A percentile compares a stretch with the other conserved stretches of the same genome.
phyloP scores from a whole-genome alignment of 1,284 basidiomycete species.

The Cutaneotrichosporon sp. region DNA sequence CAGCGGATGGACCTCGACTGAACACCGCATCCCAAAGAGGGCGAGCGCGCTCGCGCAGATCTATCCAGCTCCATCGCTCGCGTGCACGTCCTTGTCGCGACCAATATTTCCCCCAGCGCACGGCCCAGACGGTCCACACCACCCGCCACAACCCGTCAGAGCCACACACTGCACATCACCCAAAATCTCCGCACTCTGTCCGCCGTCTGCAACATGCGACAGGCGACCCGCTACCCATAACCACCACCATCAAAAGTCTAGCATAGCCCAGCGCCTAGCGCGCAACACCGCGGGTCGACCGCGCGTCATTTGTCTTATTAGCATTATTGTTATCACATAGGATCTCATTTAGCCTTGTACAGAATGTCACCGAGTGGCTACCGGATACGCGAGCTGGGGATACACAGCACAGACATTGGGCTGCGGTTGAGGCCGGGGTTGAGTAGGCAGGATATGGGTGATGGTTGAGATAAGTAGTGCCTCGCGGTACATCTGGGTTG shows the following conservation, averaged over 20 bases:
- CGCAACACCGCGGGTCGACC: background rate
- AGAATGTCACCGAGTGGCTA: background rate
- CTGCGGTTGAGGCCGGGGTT: too few relatives aligned
- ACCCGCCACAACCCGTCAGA: background rate
- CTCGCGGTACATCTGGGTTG: background rate
- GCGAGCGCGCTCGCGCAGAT: background rate
- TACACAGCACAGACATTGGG: too few relatives aligned
- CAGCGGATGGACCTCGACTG: constrained; percentile 42
- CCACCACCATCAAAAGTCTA: background rate
- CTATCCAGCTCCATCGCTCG: background rate
- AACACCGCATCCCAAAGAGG: background rate
- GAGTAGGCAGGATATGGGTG: background rate
- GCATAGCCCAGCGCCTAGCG: background rate
- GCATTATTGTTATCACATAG: constrained; percentile 8
- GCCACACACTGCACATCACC: background rate
- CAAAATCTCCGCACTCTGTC: background rate
- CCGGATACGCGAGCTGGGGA: background rate
- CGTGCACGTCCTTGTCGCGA: background rate
- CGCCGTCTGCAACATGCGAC: background rate
- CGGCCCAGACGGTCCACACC: background rate
- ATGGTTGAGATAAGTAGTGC: background rate
- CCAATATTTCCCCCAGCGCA: background rate
- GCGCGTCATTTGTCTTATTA: constrained; percentile 9
- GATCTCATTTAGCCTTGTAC: constrained; percentile 1
- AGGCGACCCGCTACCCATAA: background rate